Base-by-base conservation (phyloP, 352 stramenopile species). In the Phytopythium delawarense region DNA sequence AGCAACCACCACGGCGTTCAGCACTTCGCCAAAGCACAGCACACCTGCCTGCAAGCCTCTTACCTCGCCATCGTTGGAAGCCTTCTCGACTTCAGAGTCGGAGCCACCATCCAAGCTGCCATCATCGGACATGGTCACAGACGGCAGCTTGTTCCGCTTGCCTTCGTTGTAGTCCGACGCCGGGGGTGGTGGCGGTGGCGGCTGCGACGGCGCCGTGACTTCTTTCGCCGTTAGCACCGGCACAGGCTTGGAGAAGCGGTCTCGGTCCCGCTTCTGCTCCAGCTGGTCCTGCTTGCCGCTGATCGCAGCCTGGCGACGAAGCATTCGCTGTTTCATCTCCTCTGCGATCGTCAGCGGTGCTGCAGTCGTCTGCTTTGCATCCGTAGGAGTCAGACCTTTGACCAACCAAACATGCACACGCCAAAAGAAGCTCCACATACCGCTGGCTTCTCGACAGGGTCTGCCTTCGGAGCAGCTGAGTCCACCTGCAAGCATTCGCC, bases 231-330 rank as follows among this genome's bases (percentile, higher is more conserved):
- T 96, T 34, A 96, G 63, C 30, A 96, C 84, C 4, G 75, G 74
- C 15, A 94, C 81, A 13, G 81, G 79, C 54, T 94, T 92, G 7
- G 80, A 72, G 32, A 81, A 66, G 12, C 83, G 81, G 56, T 89
- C 81, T 23, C 84, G 84, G 32, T 93, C 84, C 9, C 82, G 83
- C 45, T 81, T 75, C 45, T 94, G 84, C 61, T 96, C 84, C 61
- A 93, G 80, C 51, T 87, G 70, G 46, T 96, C 87, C 46, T 91
- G 82, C 56, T 93, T 94, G 51, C 87, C 87, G 65, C 87, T 94
- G 66, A 92, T 87, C 40, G 82, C 83, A 34, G 79, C 83, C 60
- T 92, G 75, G 1, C 84, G 81, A 51, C 87, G 87, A 15, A 79
- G 67, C 79, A 96, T 88, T 44, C 85, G 76, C 65, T 91, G 69